Conservation (phyloP, 306 rosid species). For the Arachis stenosperma region DNA sequence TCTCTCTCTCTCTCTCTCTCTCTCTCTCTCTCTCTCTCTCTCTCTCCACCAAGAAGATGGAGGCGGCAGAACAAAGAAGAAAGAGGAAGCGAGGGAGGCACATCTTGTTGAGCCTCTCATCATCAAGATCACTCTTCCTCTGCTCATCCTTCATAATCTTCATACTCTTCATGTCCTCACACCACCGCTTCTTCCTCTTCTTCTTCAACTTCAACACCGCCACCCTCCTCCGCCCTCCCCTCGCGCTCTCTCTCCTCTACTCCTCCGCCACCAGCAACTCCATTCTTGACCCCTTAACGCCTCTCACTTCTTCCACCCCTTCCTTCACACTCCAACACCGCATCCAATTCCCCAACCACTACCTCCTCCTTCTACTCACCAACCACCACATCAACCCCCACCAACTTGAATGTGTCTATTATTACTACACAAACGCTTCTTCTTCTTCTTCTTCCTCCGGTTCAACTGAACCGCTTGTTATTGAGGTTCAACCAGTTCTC, state of each 20-base stretch:
- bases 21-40: neutral
- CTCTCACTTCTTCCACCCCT: neutral
- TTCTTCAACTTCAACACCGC: slow-evolving; percentile 43
- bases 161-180: slow-evolving; percentile 56
- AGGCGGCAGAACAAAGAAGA: slow-evolving; percentile 62
- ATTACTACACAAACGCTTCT: slow-evolving; percentile 40
- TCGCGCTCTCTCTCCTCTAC: slow-evolving; percentile 60
- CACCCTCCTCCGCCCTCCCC: slow-evolving; percentile 56
- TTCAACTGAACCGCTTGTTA: slow-evolving; percentile 31
- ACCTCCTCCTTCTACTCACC: slow-evolving; percentile 54
- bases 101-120: slow-evolving; percentile 28
- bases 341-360: slow-evolving; percentile 73
- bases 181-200: slow-evolving; percentile 45
- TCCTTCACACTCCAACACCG: slow-evolving; percentile 57
- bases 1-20: neutral
- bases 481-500: slow-evolving; percentile 48
- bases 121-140: slow-evolving; percentile 59
- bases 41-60: slow-evolving; percentile 47
- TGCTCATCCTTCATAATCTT: slow-evolving; percentile 62
- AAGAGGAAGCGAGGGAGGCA: slow-evolving; percentile 66
- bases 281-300: slow-evolving; percentile 51
- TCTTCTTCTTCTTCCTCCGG: neutral
- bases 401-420: slow-evolving; percentile 64
- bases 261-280: slow-evolving; percentile 64
- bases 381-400: slow-evolving; percentile 18